These are phyloP conservation scores for Rhinocladiella similis DNA, from an alignment of 2,329 filamentous ascomycete species.

Conservation along the genomic window DNA sequence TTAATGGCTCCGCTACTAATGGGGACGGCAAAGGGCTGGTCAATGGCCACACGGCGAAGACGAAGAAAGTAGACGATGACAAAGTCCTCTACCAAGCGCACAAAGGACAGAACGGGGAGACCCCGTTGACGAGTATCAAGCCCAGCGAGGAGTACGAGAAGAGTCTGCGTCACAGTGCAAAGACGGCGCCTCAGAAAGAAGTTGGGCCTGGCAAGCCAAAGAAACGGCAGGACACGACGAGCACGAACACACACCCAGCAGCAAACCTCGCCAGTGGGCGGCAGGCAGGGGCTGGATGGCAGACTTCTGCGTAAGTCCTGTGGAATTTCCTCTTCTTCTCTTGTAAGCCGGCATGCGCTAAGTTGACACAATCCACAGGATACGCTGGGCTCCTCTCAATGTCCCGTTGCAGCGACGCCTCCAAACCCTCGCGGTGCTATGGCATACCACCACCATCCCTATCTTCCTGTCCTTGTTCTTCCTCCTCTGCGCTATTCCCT, in stretches of 20 bases:
- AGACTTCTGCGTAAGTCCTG: slow-evolving; percentile 46
- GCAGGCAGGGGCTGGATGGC: slow-evolving; percentile 56
- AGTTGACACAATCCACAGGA: slow-evolving; percentile 44
- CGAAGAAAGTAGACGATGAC: slow-evolving; percentile 25
- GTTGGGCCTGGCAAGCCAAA: slow-evolving; percentile 34
- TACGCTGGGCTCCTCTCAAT: slow-evolving; percentile 81
- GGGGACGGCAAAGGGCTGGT: slow-evolving; percentile 7
- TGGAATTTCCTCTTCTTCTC: not conserved
- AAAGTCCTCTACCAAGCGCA: slow-evolving; percentile 46
- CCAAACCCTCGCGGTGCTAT: slow-evolving; percentile 75
- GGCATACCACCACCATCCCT: slow-evolving; percentile 72
- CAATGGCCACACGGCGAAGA: slow-evolving; percentile 9
- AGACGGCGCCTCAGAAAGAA: slow-evolving; percentile 28
- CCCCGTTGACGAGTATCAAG: slow-evolving; percentile 46
- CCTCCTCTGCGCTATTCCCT: slow-evolving; percentile 83
- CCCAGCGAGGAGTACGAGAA: slow-evolving; percentile 40
- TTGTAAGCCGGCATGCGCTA: not conserved
- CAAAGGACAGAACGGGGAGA: slow-evolving; percentile 44
- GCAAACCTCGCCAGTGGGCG: slow-evolving; percentile 51
- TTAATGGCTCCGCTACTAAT: too few species aligned
- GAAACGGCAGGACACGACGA: slow-evolving; percentile 19
- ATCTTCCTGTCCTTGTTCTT: slow-evolving; percentile 78
- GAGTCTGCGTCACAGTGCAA: slow-evolving; percentile 34
- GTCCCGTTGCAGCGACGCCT: slow-evolving; percentile 70
- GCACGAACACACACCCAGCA: slow-evolving; percentile 14